Evolutionary conservation across 2,329 filamentous ascomycete genomes (phyloP).

Genomic region (Pleomassaria siparia): DNA sequence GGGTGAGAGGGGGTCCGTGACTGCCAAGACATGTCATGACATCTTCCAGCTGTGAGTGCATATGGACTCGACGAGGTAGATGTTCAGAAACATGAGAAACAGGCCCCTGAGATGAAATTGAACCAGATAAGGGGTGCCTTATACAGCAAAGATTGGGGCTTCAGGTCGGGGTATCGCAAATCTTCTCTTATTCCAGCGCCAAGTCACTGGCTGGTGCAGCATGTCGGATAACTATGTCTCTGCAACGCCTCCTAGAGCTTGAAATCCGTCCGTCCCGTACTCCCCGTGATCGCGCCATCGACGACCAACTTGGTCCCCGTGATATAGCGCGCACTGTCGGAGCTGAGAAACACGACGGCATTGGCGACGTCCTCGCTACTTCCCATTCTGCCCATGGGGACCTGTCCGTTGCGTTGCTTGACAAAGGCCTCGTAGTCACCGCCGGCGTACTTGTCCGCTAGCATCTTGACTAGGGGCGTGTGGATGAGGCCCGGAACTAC

Average conservation of each 20-base stretch:
- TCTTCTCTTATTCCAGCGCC: neutral
- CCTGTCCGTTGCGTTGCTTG: slow-evolving; percentile 10
- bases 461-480: slow-evolving; percentile 35
- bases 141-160: no score
- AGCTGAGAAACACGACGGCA: slow-evolving; percentile 34
- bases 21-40: no score
- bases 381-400: slow-evolving; percentile 38
- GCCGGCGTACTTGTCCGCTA: slow-evolving; percentile 14
- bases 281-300: slow-evolving; percentile 39
- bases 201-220: neutral
- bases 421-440: slow-evolving; percentile 10
- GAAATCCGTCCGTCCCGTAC: slow-evolving; percentile 13
- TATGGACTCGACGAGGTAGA: no score
- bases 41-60: no score
- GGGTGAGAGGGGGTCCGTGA: no score
- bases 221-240: no score
- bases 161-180: no score
- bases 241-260: no score
- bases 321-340: slow-evolving; percentile 35
- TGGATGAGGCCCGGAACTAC: slow-evolving; percentile 61
- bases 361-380: slow-evolving; percentile 39
- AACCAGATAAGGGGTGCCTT: no score
- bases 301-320: slow-evolving; percentile 41
- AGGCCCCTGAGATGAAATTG: no score
- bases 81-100: no score